Conservation (phyloP, 73 alveolate genomes). For the Stentor roeselii region DNA sequence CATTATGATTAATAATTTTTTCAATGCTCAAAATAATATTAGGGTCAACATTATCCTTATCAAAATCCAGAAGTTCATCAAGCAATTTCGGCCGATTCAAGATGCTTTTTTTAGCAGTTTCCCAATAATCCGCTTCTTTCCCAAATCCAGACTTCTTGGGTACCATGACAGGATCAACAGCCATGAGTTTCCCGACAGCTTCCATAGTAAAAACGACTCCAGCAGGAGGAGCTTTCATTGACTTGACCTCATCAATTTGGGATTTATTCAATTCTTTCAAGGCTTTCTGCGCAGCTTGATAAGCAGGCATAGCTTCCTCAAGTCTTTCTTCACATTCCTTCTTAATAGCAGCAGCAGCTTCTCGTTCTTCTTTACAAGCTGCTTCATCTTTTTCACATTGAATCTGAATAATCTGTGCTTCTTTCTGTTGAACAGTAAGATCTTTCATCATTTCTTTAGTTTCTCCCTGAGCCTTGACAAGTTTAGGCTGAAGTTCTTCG, state of each 20-base stretch:
- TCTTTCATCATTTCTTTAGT: slow-evolving; percentile 43
- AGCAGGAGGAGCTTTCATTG: slow-evolving; percentile 76
- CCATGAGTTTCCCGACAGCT: slow-evolving; percentile 87
- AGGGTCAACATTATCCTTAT: slow-evolving; percentile 64
- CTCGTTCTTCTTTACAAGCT: slow-evolving; percentile 51
- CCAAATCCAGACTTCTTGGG: slow-evolving; percentile 73
- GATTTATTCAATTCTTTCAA: slow-evolving; percentile 79
- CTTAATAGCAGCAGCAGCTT: slow-evolving; percentile 62
- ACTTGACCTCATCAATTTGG: slow-evolving; percentile 79
- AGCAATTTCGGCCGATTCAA: slow-evolving; percentile 47
- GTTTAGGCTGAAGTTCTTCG: slow-evolving; percentile 81
- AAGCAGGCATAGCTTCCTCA: slow-evolving; percentile 97
- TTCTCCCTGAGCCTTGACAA: slow-evolving; percentile 64
- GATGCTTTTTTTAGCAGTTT: slow-evolving; percentile 70
- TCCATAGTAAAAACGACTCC: slow-evolving; percentile 81
- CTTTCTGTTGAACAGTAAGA: slow-evolving; percentile 54
- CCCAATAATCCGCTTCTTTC: slow-evolving; percentile 85
- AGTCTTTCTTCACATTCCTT: slow-evolving; percentile 75
- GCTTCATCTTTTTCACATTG: slow-evolving; percentile 49
- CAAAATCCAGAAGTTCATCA: slow-evolving; percentile 51
- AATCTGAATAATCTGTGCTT: slow-evolving; percentile 55
- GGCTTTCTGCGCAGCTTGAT: slow-evolving; percentile 96
- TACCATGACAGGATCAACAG: slow-evolving; percentile 76
- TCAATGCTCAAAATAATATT: slow-evolving; percentile 56
- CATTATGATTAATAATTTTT: slow-evolving; percentile 53